phyloP scores from a whole-genome alignment of 108 stramenopile genomes.

The Discostella stelligeroides region DNA sequence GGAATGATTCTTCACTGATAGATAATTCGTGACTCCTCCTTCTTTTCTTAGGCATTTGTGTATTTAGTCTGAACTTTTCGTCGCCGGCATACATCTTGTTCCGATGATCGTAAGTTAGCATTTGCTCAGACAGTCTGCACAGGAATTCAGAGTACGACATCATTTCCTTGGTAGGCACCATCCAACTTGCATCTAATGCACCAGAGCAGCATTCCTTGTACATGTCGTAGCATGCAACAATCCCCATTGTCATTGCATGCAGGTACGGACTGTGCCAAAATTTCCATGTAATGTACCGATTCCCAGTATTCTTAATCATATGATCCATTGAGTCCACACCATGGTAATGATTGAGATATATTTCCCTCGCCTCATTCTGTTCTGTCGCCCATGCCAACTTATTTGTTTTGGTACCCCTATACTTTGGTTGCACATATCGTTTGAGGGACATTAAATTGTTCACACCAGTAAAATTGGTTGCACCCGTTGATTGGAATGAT shows the following conservation, averaged over 20 bases:
- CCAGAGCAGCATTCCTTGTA: slow-evolving; percentile 8
- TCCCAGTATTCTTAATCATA: slow-evolving; percentile 1
- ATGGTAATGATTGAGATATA: slow-evolving; percentile 1
- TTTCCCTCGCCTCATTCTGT: slow-evolving; percentile 6
- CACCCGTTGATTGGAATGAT: slow-evolving; percentile 14
- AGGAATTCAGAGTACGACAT: not conserved
- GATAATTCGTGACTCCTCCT: no score
- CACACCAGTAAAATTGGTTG: slow-evolving; percentile 9
- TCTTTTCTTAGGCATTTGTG: no score
- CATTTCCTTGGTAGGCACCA: not conserved
- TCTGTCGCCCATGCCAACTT: slow-evolving; percentile 12
- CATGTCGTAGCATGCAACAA: slow-evolving; percentile 3
- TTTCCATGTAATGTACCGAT: slow-evolving; percentile 7
- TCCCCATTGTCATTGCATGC: slow-evolving; percentile 6
- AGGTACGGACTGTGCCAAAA: slow-evolving; percentile 9
- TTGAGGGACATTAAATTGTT: not conserved
- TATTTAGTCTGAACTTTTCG: no score
- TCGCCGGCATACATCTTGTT: no score
- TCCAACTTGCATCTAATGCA: not conserved
- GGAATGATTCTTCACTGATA: no score
- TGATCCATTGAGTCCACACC: slow-evolving; percentile 2
- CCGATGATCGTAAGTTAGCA: no score
- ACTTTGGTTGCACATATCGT: not conserved
- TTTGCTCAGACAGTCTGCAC: no score
- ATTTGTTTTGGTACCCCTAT: not conserved